Evolutionary conservation across 805 yeast species (phyloP).

Genomic region (Ogataea methanolica): DNA sequence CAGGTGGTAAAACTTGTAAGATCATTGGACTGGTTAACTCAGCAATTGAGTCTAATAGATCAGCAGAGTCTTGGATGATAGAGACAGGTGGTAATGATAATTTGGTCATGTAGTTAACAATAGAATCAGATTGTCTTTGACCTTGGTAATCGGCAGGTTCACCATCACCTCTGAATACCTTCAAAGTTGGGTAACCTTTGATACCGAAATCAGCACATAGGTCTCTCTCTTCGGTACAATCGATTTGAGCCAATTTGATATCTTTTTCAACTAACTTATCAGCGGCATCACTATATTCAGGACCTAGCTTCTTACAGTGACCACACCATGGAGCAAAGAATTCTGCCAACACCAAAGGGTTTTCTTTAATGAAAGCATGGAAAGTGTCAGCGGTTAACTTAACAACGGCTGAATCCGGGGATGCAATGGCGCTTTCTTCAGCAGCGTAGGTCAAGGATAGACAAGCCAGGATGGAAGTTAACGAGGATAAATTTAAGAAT

Average conservation of each 20-base stretch:
- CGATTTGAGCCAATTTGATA: constrained; percentile 76
- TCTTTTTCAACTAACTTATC: constrained; percentile 53
- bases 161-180: constrained; percentile 57
- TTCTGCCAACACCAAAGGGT: constrained; percentile 80
- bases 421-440: constrained; percentile 64
- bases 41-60: constrained; percentile 45
- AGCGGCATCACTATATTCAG: constrained; percentile 74
- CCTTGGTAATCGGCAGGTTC: constrained; percentile 70
- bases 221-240: constrained; percentile 74
- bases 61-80: constrained; percentile 41
- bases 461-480: constrained; percentile 38
- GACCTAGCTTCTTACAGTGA: constrained; percentile 85
- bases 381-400: constrained; percentile 66
- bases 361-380: constrained; percentile 56
- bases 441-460: constrained; percentile 21
- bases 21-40: constrained; percentile 47
- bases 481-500: constrained; percentile 33
- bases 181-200: constrained; percentile 82
- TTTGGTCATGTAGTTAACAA: constrained; percentile 73
- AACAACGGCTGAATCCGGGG: constrained; percentile 83
- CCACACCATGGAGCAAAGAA: constrained; percentile 99
- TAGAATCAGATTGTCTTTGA: constrained; percentile 76
- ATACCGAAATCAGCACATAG: constrained; percentile 65
- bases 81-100: constrained; percentile 76
- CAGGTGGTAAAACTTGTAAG: constrained; percentile 43